phyloP scores from a whole-genome alignment of 2,329 filamentous ascomycete genomes.

The Cordyceps cicadae region DNA sequence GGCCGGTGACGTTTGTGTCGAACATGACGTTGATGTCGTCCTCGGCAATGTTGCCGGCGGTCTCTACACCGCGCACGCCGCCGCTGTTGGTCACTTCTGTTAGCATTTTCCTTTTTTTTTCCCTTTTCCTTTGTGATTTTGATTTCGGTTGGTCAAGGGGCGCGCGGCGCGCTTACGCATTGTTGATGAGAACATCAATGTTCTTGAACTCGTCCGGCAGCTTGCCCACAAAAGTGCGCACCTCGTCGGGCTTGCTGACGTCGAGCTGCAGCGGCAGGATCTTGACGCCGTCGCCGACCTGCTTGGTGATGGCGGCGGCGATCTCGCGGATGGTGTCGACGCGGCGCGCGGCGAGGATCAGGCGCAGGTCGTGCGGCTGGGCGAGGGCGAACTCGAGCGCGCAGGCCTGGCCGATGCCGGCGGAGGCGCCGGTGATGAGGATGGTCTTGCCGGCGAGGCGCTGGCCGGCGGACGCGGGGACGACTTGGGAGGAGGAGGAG shows the following conservation, averaged over 20 bases:
- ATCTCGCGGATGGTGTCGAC: slow-evolving; percentile 70
- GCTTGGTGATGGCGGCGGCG: slow-evolving; percentile 64
- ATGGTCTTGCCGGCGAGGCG: slow-evolving; percentile 91
- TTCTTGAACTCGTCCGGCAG: slow-evolving; percentile 76
- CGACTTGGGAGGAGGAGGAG: slow-evolving; percentile 16
- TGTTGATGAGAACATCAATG: slow-evolving; percentile 88
- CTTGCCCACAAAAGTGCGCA: slow-evolving; percentile 61
- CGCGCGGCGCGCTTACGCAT: slow-evolving; percentile 71
- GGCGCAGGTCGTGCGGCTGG: slow-evolving; percentile 65
- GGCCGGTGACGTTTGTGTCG: slow-evolving; percentile 82
- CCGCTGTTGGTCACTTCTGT: slow-evolving; percentile 45
- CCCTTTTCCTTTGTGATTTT: not conserved
- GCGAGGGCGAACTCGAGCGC: slow-evolving; percentile 93
- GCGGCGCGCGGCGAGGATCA: slow-evolving; percentile 83
- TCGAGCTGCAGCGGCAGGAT: slow-evolving; percentile 79
- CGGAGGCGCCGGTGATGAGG: slow-evolving; percentile 84
- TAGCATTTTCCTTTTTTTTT: slow-evolving; percentile 5
- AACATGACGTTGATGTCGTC: slow-evolving; percentile 86
- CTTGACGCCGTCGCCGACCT: slow-evolving; percentile 72
- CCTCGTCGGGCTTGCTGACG: slow-evolving; percentile 69
- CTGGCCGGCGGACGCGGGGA: slow-evolving; percentile 58
- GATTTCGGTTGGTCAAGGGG: not conserved
- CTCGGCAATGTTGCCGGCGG: slow-evolving; percentile 72
- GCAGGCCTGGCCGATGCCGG: slow-evolving; percentile 75
- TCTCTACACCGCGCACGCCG: slow-evolving; percentile 79